A percentile compares a stretch with the other conserved stretches of the same genome.
phyloP scores from a whole-genome alignment of 2,329 filamentous ascomycete species.

The Arthrobotrys pseudoclavata region DNA sequence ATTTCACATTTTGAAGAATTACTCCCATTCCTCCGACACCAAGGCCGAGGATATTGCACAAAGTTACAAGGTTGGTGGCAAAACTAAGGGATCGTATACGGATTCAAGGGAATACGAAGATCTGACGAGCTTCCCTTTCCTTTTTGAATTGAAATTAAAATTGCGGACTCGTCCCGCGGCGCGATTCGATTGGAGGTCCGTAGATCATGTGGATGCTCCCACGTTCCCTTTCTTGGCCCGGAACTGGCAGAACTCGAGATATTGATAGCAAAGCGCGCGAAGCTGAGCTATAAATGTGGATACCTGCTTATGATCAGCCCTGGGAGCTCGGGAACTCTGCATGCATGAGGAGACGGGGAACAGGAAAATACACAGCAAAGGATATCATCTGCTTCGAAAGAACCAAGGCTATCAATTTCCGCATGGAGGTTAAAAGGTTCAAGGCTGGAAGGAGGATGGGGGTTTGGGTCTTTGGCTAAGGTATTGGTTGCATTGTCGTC shows the following conservation, averaged over 20 bases:
- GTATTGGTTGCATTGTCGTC: conserved; percentile 4
- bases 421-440: background rate
- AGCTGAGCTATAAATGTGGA: conserved; percentile 15
- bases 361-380: background rate
- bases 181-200: conserved; percentile 3
- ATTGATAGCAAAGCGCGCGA: conserved; percentile 5
- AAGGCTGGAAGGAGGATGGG: background rate
- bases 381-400: conserved; percentile 15
- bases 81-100: conserved; percentile 6
- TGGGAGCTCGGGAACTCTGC: conserved; percentile 34
- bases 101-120: conserved; percentile 2
- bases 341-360: background rate
- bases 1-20: background rate
- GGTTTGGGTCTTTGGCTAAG: background rate
- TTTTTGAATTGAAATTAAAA: background rate
- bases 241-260: conserved; percentile 1
- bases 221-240: conserved; percentile 7
- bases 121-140: background rate
- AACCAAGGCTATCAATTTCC: background rate
- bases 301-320: conserved; percentile 22
- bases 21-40: conserved; percentile 1
- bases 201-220: conserved; percentile 15
- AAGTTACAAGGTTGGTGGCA: background rate
- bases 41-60: background rate
- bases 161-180: conserved; percentile 20